Base-by-base conservation (phyloP, 164 flowering plant species). In the Aristolochia californica region DNA sequence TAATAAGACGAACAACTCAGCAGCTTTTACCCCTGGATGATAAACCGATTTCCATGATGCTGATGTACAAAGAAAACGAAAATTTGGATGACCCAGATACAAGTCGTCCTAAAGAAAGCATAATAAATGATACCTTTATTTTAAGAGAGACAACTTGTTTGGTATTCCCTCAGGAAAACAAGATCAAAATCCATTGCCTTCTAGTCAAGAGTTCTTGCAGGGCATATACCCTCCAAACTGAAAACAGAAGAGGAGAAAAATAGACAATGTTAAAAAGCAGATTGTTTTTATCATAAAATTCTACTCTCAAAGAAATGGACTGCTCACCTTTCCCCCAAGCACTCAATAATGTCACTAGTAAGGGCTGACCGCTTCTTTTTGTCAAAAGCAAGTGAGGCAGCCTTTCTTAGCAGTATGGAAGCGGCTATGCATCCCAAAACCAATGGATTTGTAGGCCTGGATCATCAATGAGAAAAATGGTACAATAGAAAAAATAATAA, bases 381-480 rank as follows among this genome's bases (percentile, higher is more conserved):
- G 65, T 72, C 62, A 61, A 90, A 94, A 28, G 99, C 99, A 58
- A 72, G 70, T 18, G 87, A 76, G 40, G 99, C 97, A 56, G 96
- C 95, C 59, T 82, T 84, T 65, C 97, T 83, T 74, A 90, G 47
- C 53, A 94, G 57, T 43, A 76, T 80, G 23, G 95, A 84, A 26
- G 83, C 99, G 60, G 97, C 93, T 62, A 90, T 80, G 80, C 89
- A 77, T 13, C 99, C 97, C 81, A 83, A 63, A 21, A 88, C 62
- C 40, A 87, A 75, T 0, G 97, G 95, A 65, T 83, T 94, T 50
- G 34, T 54, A 13, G 61, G 57, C 27, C 83, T 77, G 60, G 20
- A 54, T 40, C 44, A 61, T 51, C 48, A 55, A 59, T 23, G 18
- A 43, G 16, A 38, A n/a, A 18, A 57, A 40, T 4, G 16, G 28